phyloP scores from a whole-genome alignment of 2,329 filamentous ascomycete species.

The Phoma sp. region DNA sequence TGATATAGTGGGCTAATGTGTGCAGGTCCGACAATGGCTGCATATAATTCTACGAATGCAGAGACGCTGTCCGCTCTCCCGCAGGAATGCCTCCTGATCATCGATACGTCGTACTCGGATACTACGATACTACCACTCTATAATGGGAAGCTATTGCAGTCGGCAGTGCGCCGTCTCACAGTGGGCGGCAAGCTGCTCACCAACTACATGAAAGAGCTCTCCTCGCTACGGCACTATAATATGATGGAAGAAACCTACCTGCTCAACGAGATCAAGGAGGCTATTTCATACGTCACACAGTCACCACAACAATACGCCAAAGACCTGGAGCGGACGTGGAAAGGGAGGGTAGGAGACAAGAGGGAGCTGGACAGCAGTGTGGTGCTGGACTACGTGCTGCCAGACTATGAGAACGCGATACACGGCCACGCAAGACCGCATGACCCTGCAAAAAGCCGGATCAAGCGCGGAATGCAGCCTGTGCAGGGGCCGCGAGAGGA shows the following conservation, averaged over 20 bases:
- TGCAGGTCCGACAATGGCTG: conserved; percentile 75
- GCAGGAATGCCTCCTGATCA: conserved; percentile 81
- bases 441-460: conserved; percentile 69
- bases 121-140: conserved; percentile 90
- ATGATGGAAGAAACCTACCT: conserved; percentile 94
- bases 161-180: conserved; percentile 83
- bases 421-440: conserved; percentile 79
- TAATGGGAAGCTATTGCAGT: conserved; percentile 79
- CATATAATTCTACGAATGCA: conserved; percentile 68
- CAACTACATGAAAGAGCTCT: conserved; percentile 87
- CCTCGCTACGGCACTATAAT: conserved; percentile 91
- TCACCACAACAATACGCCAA: conserved; percentile 67
- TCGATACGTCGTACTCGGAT: conserved; percentile 93
- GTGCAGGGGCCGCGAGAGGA: conserved; percentile 69
- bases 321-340: conserved; percentile 87
- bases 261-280: conserved; percentile 95
- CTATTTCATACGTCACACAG: conserved; percentile 80
- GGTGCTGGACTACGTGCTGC: conserved; percentile 89
- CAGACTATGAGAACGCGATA: conserved; percentile 72
- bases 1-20: not conserved
- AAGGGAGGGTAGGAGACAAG: conserved; percentile 64
- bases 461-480: conserved; percentile 59
- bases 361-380: conserved; percentile 63
- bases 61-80: conserved; percentile 60
- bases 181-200: conserved; percentile 93